Evolutionary conservation across 1,139 yeast genomes (phyloP), one percentile per base, ranked within the genome.

Genomic region (Pneumocystis sp.): DNA sequence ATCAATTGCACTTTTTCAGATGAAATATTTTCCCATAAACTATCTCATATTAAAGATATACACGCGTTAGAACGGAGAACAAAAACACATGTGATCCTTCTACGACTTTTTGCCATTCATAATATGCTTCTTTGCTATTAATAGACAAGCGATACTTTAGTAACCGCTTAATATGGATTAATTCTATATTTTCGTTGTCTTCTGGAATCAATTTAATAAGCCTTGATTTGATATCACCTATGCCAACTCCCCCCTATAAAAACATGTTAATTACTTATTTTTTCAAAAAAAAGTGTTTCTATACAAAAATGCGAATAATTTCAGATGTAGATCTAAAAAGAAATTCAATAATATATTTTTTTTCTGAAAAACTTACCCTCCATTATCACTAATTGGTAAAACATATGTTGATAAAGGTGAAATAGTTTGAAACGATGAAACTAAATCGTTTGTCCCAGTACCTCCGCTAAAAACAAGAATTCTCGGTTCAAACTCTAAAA

Each of bases 341-440:
- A 19, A 19, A 12, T n/a, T 21, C 10, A 6, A 44, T 1, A 44
- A 19, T 44, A 21, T 10, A 5, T 44, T 19, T 44, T 21, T 37
- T 81, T 75, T 91, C 97, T 39, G 5, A 31, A 95, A 86, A 0
- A 97, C 89, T 0, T 96, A 89, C 0, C 97, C 97, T 34, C 97
- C 97, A 73, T 91, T 91, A 73, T 91, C 97, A 65, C 89, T 85
- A 15, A 91, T 83, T 0, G 97, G 97, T 59, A 91, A 31, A 31
- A 31, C 34, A 31, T 31, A 31, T 31, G 34, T 31, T 31, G 34
- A 77, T 21, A 29, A 4, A n/a, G 19, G 21, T 17, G 8, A 42
- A 42, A 42, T 42, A n/a, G 40, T n/a, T 17, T 57, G 37, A 73
- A 71, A 17, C 73, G 73, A 21, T 74, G 71, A 0, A 82, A 74